Base-by-base conservation (phyloP, 2,329 filamentous ascomycete species). In the Trematosphaeria pertusa region DNA sequence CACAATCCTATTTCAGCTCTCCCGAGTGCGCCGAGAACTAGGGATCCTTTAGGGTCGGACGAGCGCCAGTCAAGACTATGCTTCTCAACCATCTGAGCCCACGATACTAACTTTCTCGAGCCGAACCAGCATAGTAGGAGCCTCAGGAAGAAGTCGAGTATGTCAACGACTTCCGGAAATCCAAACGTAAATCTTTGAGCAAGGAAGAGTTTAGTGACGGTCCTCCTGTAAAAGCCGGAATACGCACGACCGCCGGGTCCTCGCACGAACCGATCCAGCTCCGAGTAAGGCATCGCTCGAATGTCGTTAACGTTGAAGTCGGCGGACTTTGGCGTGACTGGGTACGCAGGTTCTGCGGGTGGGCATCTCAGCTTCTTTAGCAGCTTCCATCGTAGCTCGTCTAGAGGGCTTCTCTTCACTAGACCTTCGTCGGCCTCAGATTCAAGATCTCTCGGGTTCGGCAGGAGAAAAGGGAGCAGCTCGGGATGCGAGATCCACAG, bases 111-210 rank as follows among this genome's bases (percentile, higher is more conserved):
- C 64, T 43, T 24, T 51, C 38, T 30, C 46, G 54, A 52, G 64
- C 68, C 43, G 58, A 50, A 3, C 58, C 50, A 48, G 35, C 58
- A 64, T 80, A 85, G 17, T 76, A 81, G 1, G 87, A 90, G 0
- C 77, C 83, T 39, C 86, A 94, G 56, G 78, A 86, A 35, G 83
- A 88, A 1, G 83, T 97, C 38, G 81, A 85, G 52, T 89, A 88
- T 62, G 87, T 96, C 56, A 84, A 76, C 46, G 14, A 73, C 26
- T 3, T 65, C 65, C 5, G 69, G 59, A 5, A 74, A 63, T 1
- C 75, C 74, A 5, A 73, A 58, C 3, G 64, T 60, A 18, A 72
- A 64, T 2, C 73, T 59, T 48, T 76, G 67, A 2, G 75, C 75
- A 3, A 78, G 50, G 50, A 78, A 77, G 0, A 75, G 43, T 49